These are phyloP conservation scores for Oryza glumipatula DNA, from an alignment of 176 grass and related monocot species.

Conservation along the genomic window DNA sequence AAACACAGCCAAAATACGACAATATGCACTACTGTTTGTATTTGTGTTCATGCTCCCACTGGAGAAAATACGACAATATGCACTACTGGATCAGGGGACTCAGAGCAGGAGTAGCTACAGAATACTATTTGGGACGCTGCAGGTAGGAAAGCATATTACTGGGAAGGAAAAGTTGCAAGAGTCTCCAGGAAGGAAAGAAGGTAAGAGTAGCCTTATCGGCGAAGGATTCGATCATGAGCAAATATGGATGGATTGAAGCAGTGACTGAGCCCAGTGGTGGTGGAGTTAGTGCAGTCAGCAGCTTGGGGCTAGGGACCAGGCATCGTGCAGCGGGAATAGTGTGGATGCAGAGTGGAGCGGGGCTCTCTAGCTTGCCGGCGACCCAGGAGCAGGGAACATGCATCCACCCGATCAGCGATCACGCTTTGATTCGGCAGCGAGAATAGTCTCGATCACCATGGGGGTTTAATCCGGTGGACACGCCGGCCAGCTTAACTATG, in stretches of 20 bases:
- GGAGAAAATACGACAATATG: background rate
- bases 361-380: conserved; percentile 9
- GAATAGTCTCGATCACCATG: background rate
- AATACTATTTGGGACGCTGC: background rate
- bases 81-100: background rate
- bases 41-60: background rate
- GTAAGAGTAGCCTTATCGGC: background rate
- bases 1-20: no score
- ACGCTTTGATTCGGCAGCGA: background rate
- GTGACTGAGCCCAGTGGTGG: background rate
- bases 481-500: background rate
- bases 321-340: background rate
- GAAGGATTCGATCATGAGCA: background rate
- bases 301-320: background rate
- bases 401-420: background rate
- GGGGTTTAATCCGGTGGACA: background rate
- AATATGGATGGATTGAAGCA: background rate
- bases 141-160: background rate
- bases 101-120: background rate
- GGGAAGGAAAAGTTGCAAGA: background rate
- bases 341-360: background rate
- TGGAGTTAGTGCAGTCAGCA: background rate
- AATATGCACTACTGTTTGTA: no score
- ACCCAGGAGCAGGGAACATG: conserved; percentile 18
- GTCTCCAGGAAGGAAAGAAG: background rate